A percentile compares a stretch with the other conserved stretches of the same genome.
phyloP scores from a whole-genome alignment of 345 rosid genomes.

The Citrus medica region DNA sequence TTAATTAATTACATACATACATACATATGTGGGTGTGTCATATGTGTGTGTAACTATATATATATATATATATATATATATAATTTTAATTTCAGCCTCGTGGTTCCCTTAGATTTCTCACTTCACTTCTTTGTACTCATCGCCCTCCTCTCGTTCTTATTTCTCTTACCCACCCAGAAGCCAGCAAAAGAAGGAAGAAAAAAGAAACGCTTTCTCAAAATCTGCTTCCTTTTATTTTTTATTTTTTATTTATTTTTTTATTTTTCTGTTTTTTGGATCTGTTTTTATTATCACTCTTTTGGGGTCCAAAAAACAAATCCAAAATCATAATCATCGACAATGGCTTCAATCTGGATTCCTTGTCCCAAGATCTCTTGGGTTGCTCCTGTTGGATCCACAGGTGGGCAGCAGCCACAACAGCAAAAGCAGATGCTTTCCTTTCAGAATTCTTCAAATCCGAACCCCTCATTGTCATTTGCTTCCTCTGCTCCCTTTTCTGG shows the following conservation, averaged over 20 bases:
- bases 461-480: slow-evolving; percentile 22
- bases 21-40: no score
- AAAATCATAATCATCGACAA: neutral
- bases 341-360: slow-evolving; percentile 65
- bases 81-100: neutral
- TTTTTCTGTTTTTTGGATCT: neutral
- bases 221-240: neutral
- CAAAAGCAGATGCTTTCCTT: slow-evolving; percentile 30
- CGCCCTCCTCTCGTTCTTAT: slow-evolving; percentile 20
- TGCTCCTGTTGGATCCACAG: slow-evolving; percentile 39
- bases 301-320: neutral
- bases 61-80: no score
- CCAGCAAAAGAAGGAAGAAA: neutral
- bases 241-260: accelerated
- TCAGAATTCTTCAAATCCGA: slow-evolving; percentile 10
- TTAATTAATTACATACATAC: no score
- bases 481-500: slow-evolving; percentile 24
- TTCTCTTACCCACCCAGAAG: neutral
- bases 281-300: neutral
- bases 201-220: neutral
- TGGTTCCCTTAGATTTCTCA: neutral
- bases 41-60: no score
- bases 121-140: slow-evolving; percentile 25
- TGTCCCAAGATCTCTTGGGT: slow-evolving; percentile 56
- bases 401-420: neutral